A percentile compares a stretch with the other conserved stretches of the same genome.
phyloP scores from a whole-genome alignment of 148 eudicot species.

The Camellia japonica region DNA sequence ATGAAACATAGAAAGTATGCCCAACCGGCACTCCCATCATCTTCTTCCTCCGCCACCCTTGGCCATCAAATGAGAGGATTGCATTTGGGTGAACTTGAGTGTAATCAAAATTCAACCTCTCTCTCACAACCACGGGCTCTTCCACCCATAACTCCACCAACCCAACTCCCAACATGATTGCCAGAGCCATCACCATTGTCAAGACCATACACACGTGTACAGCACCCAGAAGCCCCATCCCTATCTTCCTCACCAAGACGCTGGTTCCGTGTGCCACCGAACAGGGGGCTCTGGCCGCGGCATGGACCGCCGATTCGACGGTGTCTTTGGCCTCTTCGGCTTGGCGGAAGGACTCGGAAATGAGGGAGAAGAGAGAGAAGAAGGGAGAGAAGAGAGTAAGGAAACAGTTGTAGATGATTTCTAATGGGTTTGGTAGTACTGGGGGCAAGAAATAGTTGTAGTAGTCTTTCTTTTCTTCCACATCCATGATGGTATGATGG shows the following conservation, averaged over 20 bases:
- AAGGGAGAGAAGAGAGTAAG: conserved; percentile 25
- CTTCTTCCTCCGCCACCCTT: neutral
- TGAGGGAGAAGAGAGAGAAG: conserved; percentile 23
- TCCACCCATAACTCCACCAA: conserved; percentile 61
- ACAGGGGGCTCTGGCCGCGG: neutral
- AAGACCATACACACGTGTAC: conserved; percentile 41
- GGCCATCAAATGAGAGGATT: conserved; percentile 25
- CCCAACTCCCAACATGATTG: conserved; percentile 46
- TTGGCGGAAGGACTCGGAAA: conserved; percentile 13
- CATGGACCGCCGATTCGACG: neutral
- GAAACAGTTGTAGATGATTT: conserved; percentile 28
- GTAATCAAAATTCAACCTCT: conserved; percentile 62
- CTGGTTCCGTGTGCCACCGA: neutral
- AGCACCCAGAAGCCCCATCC: conserved; percentile 52
- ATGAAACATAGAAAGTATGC: conserved; percentile 45
- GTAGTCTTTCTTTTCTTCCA: conserved; percentile 1
- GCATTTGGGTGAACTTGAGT: conserved; percentile 48
- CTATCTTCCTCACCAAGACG: conserved; percentile 31
- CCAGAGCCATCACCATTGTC: conserved; percentile 36
- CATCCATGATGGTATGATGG: conserved; percentile 11
- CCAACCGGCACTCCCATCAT: conserved; percentile 52
- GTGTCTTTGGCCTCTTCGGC: conserved; percentile 12
- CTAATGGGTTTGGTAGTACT: conserved; percentile 26
- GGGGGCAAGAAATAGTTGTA: neutral
- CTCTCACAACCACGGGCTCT: conserved; percentile 50